Evolutionary conservation across 2,329 filamentous ascomycete species (phyloP), one percentile per base, ranked within the genome.

Genomic region (Shiraia sp.): DNA sequence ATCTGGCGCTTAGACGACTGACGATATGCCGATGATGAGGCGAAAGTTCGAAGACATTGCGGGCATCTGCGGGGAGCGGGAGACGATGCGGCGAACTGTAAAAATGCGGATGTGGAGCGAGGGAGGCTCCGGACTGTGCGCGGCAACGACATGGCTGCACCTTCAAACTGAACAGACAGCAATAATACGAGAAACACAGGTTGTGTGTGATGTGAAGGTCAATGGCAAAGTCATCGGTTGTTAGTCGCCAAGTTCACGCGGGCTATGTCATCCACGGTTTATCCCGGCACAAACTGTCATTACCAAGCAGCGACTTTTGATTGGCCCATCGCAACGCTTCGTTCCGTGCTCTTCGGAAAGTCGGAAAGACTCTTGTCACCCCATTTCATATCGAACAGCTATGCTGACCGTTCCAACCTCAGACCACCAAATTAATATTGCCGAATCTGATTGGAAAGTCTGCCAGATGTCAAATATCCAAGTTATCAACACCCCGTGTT

Each of bases 1-100:
- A 87, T 77, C 48, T 66, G 65, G 15, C 69, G 56, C 57, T 65
- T 69, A 2, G 63, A 59, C 10, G 68, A 65, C 40, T 67, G 64
- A 6, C 59, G 55, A 44, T 60, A 63, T 5, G 65, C 60, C 28
- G 46, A 59, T 45, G 63, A 69, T 16, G 71, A 71, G 30, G 73
- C 73, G 55, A 76, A 75, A 17, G 68, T 65, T 47, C 73, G 74
- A 30, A 72, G 58, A 54, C 74, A 77, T 61, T 72, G 71, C 40
- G 69, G 61, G 55, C 74, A 77, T 36, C 47, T 47, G 47, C 57
- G 62, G 36, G 57, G 44, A 30, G 53, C 40, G 31, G 54, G 48
- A 19, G 59, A 40, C 13, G 47, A 46, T 25, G 60, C 50, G 57
- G 61, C 58, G 48, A 65, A 48, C 54, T 52, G 57, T 35, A 49